These are phyloP conservation scores for Starmerella stigmatis DNA, from an alignment of 805 yeast genomes.

Conservation along the genomic window DNA sequence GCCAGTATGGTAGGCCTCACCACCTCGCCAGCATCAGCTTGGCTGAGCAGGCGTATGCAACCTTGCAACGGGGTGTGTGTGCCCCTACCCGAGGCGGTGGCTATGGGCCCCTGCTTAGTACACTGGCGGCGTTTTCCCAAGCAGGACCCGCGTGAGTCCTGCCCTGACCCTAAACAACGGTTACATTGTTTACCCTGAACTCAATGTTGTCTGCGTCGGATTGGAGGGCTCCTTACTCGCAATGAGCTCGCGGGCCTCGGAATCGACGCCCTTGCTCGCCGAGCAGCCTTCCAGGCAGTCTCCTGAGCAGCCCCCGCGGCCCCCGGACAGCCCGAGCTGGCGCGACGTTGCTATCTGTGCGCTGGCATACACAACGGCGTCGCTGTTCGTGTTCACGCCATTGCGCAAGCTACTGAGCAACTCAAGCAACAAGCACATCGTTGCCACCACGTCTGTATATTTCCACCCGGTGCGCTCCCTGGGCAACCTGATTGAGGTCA, in stretches of 20 bases:
- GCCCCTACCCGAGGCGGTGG: no score
- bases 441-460: constrained; percentile 74
- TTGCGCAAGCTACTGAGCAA: constrained; percentile 43
- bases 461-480: constrained; percentile 72
- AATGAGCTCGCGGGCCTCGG: neutral
- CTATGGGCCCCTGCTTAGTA: no score
- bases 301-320: neutral
- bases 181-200: neutral
- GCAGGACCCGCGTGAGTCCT: no score
- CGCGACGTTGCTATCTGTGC: constrained; percentile 40
- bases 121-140: no score
- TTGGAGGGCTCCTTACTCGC: neutral
- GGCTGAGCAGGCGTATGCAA: no score
- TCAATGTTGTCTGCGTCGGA: neutral
- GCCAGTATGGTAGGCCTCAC: no score
- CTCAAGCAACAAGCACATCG: constrained; percentile 67
- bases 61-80: no score
- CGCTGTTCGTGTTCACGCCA: constrained; percentile 55
- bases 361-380: constrained; percentile 62
- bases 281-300: neutral
- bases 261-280: constrained; percentile 3
- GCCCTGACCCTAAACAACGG: neutral
- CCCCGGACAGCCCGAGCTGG: constrained; percentile 2
- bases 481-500: constrained; percentile 71
- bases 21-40: no score